Conservation (phyloP, 1,284 basidiomycete genomes). For the Rhodotorula sp. region DNA sequence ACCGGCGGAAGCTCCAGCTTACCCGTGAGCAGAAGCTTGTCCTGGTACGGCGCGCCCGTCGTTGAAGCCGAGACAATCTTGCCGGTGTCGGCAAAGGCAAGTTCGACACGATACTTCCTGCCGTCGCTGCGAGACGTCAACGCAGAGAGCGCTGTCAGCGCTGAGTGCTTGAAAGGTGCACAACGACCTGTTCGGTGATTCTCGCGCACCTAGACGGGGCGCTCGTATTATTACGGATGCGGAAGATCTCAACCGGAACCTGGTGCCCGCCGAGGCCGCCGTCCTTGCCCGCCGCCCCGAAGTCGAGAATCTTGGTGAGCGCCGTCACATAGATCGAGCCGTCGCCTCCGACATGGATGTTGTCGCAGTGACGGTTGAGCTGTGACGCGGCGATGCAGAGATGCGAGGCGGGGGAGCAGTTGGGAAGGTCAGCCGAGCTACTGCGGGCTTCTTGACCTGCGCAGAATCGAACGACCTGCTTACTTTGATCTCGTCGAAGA, state of each 20-base stretch:
- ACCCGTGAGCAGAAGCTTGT: conserved; percentile 42
- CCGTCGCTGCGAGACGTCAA: background rate
- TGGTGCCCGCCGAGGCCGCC: conserved; percentile 6
- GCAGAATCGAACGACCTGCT: background rate
- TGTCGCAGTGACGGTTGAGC: conserved; percentile 38
- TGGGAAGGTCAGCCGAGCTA: background rate
- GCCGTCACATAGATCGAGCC: conserved; percentile 35
- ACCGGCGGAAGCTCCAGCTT: too few relatives aligned
- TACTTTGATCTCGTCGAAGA: conserved; percentile 23
- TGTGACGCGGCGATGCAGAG: background rate
- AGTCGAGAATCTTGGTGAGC: conserved; percentile 30
- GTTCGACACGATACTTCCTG: conserved; percentile 24
- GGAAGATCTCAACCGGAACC: conserved; percentile 26
- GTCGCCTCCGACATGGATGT: conserved; percentile 36
- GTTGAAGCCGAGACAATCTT: conserved; percentile 31
- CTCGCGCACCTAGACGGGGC: background rate
- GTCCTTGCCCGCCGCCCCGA: conserved; percentile 16
- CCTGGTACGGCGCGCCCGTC: conserved; percentile 31
- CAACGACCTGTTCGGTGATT: background rate
- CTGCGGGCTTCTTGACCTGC: background rate
- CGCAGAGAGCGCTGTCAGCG: too few relatives aligned
- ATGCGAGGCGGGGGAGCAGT: too few relatives aligned
- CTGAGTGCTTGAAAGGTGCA: too few relatives aligned
- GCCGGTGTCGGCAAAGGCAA: conserved; percentile 37
- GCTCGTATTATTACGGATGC: conserved; percentile 28